Conservation (phyloP, 192 early-diverging fungal genomes). For the Umbelopsis vinacea region DNA sequence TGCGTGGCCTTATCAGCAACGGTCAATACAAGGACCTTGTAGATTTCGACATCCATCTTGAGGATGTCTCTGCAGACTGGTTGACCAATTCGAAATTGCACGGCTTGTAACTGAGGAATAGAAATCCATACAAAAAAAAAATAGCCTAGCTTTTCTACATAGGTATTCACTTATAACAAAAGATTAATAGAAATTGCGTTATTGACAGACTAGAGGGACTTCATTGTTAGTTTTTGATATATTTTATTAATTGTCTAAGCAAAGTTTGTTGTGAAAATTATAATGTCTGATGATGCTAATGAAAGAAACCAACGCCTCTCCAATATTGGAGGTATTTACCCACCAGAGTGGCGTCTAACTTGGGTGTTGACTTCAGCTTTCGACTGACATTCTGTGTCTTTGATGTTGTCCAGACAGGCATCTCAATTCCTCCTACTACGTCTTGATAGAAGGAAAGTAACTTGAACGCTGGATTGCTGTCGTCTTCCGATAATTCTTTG, state of each 20-base stretch:
- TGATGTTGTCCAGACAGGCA: slow-evolving; percentile 31
- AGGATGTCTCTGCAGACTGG: slow-evolving; percentile 69
- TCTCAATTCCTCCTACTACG: not conserved
- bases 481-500: slow-evolving; percentile 24
- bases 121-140: too few species aligned
- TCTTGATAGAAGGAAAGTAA: slow-evolving; percentile 31
- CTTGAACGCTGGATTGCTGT: slow-evolving; percentile 35
- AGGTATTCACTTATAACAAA: too few species aligned
- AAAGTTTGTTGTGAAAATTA: too few species aligned
- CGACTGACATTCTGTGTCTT: slow-evolving; percentile 12
- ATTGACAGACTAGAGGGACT: too few species aligned
- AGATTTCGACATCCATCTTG: slow-evolving; percentile 76
- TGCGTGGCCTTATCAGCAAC: slow-evolving; percentile 40
- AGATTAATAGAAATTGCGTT: too few species aligned
- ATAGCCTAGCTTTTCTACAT: too few species aligned
- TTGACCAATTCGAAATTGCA: slow-evolving; percentile 30
- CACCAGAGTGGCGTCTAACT: not conserved
- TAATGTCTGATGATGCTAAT: too few species aligned
- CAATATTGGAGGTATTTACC: slow-evolving; percentile 21
- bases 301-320: not conserved
- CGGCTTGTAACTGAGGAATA: not conserved
- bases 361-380: slow-evolving; percentile 10
- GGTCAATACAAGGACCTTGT: slow-evolving; percentile 50
- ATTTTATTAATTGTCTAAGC: too few species aligned
- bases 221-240: too few species aligned